Evolutionary conservation across 192 early-diverging fungal genomes (phyloP).

Genomic region (Funneliformis geosporum): DNA sequence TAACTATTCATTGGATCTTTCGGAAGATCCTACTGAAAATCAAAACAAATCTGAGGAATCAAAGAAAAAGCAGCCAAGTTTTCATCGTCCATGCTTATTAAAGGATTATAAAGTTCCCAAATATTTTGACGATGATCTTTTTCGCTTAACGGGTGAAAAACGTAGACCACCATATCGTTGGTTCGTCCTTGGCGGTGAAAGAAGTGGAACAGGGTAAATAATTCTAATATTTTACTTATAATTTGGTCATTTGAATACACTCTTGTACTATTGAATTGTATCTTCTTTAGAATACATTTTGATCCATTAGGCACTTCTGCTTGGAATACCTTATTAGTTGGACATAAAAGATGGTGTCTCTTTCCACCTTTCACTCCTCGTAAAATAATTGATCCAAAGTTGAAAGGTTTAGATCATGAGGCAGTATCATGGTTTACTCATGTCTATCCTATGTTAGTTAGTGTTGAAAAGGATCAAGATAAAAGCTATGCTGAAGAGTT

Average conservation of each 20-base stretch:
- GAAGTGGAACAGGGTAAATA: slow-evolving; percentile 63
- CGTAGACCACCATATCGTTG: slow-evolving; percentile 75
- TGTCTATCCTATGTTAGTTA: slow-evolving; percentile 46
- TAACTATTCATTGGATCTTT: too few species aligned
- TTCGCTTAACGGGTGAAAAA: slow-evolving; percentile 57
- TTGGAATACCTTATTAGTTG: slow-evolving; percentile 74
- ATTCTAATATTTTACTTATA: neutral
- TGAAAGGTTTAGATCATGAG: slow-evolving; percentile 66
- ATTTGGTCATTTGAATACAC: neutral
- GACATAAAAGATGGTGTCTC: slow-evolving; percentile 77
- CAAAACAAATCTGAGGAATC: neutral
- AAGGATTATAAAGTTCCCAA: slow-evolving; percentile 67
- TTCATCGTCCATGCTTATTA: slow-evolving; percentile 49
- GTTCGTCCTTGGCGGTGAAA: slow-evolving; percentile 72
- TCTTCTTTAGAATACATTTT: slow-evolving; percentile 49
- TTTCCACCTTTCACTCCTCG: slow-evolving; percentile 73
- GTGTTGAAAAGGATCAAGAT: neutral
- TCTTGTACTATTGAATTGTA: neutral
- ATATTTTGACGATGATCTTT: slow-evolving; percentile 75
- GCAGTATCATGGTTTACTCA: slow-evolving; percentile 73
- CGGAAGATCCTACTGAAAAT: neutral
- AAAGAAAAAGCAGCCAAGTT: slow-evolving; percentile 5
- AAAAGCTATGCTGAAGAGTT: slow-evolving; percentile 47
- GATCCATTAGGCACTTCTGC: slow-evolving; percentile 82
- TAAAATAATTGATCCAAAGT: slow-evolving; percentile 56